Conservation (phyloP, 2,329 filamentous ascomycete genomes). For the Curvularia verruculosa region DNA sequence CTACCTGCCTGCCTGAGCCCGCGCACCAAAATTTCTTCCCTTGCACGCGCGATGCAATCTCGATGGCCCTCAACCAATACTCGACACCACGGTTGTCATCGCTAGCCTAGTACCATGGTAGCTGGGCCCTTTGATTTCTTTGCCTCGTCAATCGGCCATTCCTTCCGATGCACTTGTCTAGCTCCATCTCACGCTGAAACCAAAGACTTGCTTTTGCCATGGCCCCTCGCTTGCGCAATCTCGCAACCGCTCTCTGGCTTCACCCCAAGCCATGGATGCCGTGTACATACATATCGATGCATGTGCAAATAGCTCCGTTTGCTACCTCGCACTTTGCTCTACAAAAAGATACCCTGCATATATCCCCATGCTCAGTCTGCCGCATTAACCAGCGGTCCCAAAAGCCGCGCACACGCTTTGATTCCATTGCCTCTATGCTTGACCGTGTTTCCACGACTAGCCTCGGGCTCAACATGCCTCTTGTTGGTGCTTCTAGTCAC, state of each 20-base stretch:
- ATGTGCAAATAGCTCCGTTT: too few relatives aligned
- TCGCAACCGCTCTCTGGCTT: not conserved
- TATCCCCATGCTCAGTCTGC: not conserved
- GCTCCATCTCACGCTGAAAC: not conserved
- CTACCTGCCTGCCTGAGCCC: not conserved
- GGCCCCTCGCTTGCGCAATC: not conserved
- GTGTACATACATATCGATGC: too few relatives aligned
- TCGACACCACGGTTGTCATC: not conserved
- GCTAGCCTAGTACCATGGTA: conserved; percentile 1
- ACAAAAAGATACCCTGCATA: conserved; percentile 14
- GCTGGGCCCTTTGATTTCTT: conserved; percentile 1
- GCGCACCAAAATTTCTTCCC: not conserved
- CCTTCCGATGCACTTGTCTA: not conserved
- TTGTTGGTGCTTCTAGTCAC: too few relatives aligned
- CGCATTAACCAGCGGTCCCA: conserved; percentile 4
- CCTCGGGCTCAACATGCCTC: not conserved
- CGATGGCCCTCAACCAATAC: not conserved
- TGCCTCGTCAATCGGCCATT: conserved; percentile 1
- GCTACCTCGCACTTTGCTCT: not conserved
- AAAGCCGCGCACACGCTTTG: not conserved
- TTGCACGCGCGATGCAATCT: not conserved
- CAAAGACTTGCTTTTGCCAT: conserved; percentile 11
- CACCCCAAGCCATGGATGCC: too few relatives aligned
- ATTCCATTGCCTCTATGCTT: not conserved
- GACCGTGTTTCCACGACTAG: not conserved